Evolutionary conservation across 306 rosid genomes (phyloP).

Genomic region (Quercus agrifolia): DNA sequence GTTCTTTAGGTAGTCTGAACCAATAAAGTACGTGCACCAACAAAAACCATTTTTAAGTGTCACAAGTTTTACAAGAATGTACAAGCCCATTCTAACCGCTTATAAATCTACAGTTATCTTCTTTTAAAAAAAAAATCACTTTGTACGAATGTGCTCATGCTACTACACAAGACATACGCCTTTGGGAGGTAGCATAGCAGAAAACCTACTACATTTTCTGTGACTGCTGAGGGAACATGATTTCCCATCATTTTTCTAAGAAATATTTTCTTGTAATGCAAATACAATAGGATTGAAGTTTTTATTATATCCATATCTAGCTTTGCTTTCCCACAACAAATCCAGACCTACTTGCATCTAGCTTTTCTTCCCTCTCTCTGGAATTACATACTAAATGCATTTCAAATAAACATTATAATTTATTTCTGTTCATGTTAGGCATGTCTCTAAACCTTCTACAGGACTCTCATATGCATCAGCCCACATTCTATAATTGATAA

Average conservation of each 20-base stretch:
- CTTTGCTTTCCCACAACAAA: background rate
- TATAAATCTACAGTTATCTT: background rate
- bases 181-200: background rate
- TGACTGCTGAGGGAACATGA: background rate
- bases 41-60: background rate
- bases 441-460: background rate
- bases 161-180: background rate
- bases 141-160: background rate
- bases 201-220: background rate
- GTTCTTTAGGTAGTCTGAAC: too few species aligned
- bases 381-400: background rate
- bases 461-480: background rate
- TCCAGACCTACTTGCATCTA: background rate
- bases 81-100: background rate
- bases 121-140: background rate
- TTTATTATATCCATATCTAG: background rate
- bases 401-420: background rate
- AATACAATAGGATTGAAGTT: background rate
- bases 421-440: background rate
- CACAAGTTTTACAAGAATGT: background rate
- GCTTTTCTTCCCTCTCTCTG: background rate
- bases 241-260: background rate
- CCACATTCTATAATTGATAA: conserved; percentile 9
- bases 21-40: too few species aligned
- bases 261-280: background rate